Evolutionary conservation across 306 rosid species (phyloP).

Genomic region (Cicer judaicum): DNA sequence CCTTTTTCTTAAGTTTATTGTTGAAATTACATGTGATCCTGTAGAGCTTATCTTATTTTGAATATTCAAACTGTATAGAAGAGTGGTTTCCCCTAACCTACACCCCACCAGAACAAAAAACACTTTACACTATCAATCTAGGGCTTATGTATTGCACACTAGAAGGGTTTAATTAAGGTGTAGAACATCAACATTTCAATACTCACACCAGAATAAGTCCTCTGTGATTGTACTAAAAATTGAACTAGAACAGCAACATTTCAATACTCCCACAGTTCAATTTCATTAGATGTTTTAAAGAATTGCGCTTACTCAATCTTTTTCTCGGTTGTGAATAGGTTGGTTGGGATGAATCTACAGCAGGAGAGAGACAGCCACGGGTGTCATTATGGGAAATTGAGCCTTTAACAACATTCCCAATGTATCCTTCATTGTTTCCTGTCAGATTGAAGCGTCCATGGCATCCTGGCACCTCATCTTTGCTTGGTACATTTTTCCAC

Average conservation of each 20-base stretch:
- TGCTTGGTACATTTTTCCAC: conserved; percentile 59
- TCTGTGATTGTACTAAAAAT: conserved; percentile 6
- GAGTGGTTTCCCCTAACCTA: conserved; percentile 7
- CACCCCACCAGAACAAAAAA: conserved; percentile 2
- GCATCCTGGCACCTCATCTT: conserved; percentile 84
- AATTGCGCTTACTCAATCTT: conserved; percentile 17
- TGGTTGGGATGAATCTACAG: conserved; percentile 97
- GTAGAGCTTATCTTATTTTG: background rate
- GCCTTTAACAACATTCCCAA: conserved; percentile 89
- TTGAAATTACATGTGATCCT: background rate
- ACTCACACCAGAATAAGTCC: background rate
- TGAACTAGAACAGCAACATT: background rate
- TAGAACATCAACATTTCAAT: too few species aligned
- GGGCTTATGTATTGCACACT: background rate
- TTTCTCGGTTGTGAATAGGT: conserved; percentile 58
- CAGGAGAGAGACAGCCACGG: conserved; percentile 90
- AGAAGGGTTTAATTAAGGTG: background rate
- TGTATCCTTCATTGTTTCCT: conserved; percentile 92
- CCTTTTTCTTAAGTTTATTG: conserved; percentile 2
- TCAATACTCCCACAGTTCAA: conserved; percentile 8
- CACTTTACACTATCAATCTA: background rate
- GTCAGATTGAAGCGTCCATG: conserved; percentile 89
- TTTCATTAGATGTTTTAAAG: conserved; percentile 5
- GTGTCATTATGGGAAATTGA: conserved; percentile 95
- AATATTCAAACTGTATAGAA: background rate